Conservation (phyloP, 2,329 filamentous ascomycete genomes). For the Calonectria pauciramosa region DNA sequence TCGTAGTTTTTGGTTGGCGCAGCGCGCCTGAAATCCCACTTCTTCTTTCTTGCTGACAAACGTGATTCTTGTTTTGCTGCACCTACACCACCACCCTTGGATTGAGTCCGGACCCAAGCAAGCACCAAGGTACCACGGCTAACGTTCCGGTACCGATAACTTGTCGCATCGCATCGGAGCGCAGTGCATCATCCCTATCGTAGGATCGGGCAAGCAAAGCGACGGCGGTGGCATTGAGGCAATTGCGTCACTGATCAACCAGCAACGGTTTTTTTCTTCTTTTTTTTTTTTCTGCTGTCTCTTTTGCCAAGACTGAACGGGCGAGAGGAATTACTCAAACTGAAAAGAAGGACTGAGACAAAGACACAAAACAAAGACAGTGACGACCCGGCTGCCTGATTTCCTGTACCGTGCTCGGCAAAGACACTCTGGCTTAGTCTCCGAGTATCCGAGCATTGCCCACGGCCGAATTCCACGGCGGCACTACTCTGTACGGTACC, state of each 20-base stretch:
- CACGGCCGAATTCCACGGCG: slow-evolving; percentile 11
- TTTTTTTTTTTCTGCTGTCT: background rate
- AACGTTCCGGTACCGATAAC: background rate
- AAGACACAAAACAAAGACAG: background rate
- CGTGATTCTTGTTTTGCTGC: slow-evolving; percentile 34
- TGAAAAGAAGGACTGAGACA: slow-evolving; percentile 19
- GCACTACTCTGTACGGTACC: slow-evolving; percentile 1
- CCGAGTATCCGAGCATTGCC: slow-evolving; percentile 15
- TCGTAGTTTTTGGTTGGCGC: slow-evolving; percentile 18
- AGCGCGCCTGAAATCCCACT: slow-evolving; percentile 2
- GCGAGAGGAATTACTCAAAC: background rate
- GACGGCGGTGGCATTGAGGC: background rate
- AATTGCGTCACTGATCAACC: slow-evolving; percentile 1
- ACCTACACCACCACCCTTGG: slow-evolving; percentile 11
- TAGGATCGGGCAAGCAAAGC: background rate
- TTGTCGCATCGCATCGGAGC: background rate
- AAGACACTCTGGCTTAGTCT: slow-evolving; percentile 3
- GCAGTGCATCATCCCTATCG: background rate
- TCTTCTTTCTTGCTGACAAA: slow-evolving; percentile 43
- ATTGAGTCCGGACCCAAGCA: background rate
- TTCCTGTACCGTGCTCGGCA: slow-evolving; percentile 1
- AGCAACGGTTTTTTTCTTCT: background rate
- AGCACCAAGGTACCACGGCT: slow-evolving; percentile 7
- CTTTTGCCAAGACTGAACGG: background rate
- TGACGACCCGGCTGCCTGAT: background rate